These are phyloP conservation scores for Vicia faba DNA, from an alignment of 306 rosid species.

Conservation along the genomic window DNA sequence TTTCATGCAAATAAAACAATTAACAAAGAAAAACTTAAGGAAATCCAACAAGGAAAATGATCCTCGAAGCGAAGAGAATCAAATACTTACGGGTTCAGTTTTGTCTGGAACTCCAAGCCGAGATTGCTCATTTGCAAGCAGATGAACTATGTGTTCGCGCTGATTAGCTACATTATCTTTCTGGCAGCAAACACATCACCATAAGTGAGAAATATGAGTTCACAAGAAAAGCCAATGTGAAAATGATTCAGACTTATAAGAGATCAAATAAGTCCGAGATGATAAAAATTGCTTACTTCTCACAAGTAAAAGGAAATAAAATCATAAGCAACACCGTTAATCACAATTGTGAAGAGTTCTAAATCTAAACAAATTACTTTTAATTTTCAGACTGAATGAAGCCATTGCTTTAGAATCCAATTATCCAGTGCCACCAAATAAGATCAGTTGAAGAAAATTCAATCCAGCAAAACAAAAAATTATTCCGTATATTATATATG, in stretches of 20 bases:
- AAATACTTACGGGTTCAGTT: constrained; percentile 69
- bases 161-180: constrained; percentile 91
- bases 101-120: constrained; percentile 71
- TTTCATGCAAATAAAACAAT: no score
- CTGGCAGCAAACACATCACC: constrained; percentile 49
- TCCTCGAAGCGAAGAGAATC: constrained; percentile 8
- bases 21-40: no score
- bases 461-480: no score
- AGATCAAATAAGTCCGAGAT: constrained; percentile 22
- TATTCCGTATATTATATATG: background rate
- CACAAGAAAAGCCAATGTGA: background rate
- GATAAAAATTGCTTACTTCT: background rate
- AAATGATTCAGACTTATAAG: constrained; percentile 3
- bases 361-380: constrained; percentile 5
- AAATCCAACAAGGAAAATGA: no score
- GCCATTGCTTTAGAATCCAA: constrained; percentile 5
- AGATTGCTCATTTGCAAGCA: constrained; percentile 91
- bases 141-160: constrained; percentile 83
- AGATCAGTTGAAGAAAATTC: no score
- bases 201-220: constrained; percentile 29
- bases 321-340: background rate
- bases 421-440: no score
- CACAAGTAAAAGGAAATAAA: constrained; percentile 8
- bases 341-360: constrained; percentile 16
- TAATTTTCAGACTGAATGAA: constrained; percentile 19